These are phyloP conservation scores for Globisporangium middletonii DNA, from an alignment of 352 stramenopile species.

Conservation along the genomic window DNA sequence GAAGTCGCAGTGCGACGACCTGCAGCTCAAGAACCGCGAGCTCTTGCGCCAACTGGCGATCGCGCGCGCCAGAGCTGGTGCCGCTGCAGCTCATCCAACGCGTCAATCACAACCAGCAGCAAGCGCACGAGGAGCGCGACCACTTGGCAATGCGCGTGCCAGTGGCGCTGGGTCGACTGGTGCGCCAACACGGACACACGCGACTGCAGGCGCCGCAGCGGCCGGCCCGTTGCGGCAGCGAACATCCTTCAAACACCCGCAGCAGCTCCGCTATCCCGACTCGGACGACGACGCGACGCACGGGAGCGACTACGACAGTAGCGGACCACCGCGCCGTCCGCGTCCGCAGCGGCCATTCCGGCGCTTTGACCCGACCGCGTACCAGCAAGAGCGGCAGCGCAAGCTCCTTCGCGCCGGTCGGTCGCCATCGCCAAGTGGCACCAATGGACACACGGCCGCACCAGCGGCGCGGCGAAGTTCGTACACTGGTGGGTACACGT, in stretches of 20 bases:
- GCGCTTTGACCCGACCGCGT: slow-evolving; percentile 77
- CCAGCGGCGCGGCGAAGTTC: background rate
- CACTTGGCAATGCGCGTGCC: background rate
- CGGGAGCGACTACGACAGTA: background rate
- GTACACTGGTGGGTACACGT: slow-evolving; percentile 42
- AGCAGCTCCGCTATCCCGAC: slow-evolving; percentile 1
- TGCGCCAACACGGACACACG: background rate
- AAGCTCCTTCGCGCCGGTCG: slow-evolving; percentile 33
- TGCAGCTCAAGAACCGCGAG: slow-evolving; percentile 71
- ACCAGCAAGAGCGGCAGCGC: slow-evolving; percentile 67
- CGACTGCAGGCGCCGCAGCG: background rate
- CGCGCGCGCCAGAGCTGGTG: slow-evolving; percentile 30
- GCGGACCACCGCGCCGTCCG: background rate
- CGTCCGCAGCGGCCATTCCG: slow-evolving; percentile 29
- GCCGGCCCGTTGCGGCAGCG: background rate
- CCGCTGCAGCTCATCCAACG: background rate
- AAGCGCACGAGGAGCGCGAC: background rate
- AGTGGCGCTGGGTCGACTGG: background rate
- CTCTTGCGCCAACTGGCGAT: slow-evolving; percentile 69
- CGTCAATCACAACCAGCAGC: slow-evolving; percentile 1
- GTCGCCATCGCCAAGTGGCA: slow-evolving; percentile 23
- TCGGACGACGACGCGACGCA: slow-evolving; percentile 21
- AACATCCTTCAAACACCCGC: slow-evolving; percentile 19
- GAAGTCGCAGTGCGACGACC: slow-evolving; percentile 54
- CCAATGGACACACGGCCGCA: background rate